Evolutionary conservation across 2,329 filamentous ascomycete genomes (phyloP), one percentile per base, ranked within the genome.

Genomic region (Metarhizium rileyi): DNA sequence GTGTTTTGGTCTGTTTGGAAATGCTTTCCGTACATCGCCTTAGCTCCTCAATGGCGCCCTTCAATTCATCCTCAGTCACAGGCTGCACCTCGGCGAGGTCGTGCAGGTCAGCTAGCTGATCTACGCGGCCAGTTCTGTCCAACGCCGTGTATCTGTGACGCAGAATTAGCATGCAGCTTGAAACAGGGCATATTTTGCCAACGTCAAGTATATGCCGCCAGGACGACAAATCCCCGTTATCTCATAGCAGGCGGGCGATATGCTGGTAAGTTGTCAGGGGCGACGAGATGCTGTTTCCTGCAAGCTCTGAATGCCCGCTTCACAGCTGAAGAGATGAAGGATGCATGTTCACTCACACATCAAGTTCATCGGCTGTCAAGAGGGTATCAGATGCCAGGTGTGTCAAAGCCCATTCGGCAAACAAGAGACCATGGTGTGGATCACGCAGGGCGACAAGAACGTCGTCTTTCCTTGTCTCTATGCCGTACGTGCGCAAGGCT

Each of bases 11-110:
- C 59, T 87, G 84, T 62, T 77, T 76, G 53, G 77, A 72, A 26
- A 87, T 84, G 18, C 74, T 75, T 18, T 73, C 73, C 1, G 84
- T 87, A 1, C 84, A 86, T 35, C 70, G 70, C 52, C 78, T 73
- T n/a, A 89, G 69, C 48, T 84, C 77, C 3, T 76, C 72, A 46
- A 86, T 80, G 16, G 84, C 84, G 38, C 69, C 64, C 48, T 71
- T 71, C 49, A 87, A 69, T 47, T 86, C 81, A 25, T 75, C 68
- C 50, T 86, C 81, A 14, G 70, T 66, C 43, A 85, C 63, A 5
- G 76, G 72, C 48, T 73, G 74, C 30, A 75, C 65, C 28, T 67
- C 58, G 4, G 70, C 66, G n/a, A 75, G 56, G 54, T 79, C 71
- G 50, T 73, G 65, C 35, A 66, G 56, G 18, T 67, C 68, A 4